Evolutionary conservation across 768 basidiomycete genomes (phyloP), one percentile per base, ranked within the genome.

Genomic region (Russula emetica): DNA sequence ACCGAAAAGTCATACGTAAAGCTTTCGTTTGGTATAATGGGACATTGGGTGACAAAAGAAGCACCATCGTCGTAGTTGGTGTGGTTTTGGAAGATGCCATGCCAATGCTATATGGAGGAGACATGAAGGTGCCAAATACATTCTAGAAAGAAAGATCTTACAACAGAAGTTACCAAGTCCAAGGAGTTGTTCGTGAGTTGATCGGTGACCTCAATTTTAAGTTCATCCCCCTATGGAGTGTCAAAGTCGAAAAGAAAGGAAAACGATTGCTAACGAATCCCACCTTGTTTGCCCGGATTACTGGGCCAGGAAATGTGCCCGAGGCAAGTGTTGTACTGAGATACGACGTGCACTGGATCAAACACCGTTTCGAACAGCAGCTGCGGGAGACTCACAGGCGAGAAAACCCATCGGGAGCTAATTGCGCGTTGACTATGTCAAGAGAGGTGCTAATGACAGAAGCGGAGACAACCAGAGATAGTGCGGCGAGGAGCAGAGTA

Each of bases 371-470:
- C 20, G 0, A 32, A 52, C 8, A 26, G 10, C 44, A 51, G 9
- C 20, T 2, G 18, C 2, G 11, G 24, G 26, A 30, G 13, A 49
- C 54, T 53, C 50, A 66, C 65, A 53, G 18, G 38, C 72, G 71
- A 49, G 34, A 30, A 55, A 58, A 70, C 0, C 72, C 72, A 61
- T 73, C 72, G 1, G 71, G 72, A 14, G 64, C 49, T 55, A 72
- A 42, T n/a, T 63, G 22, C 6, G 30, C 26, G 55, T 71, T 70
- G 47, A 45, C 49, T 56, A 73, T 66, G 24, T 24, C 16, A 20
- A 73, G 59, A 34, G 64, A 55, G 5, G 71, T 63, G 30, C 20
- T 71, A 71, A 20, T 71, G 8, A 73, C 65, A 10, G 64, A 56
- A 22, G 65, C 69, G 9, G 58, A 61, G 14, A 34, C 42, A 20